Evolutionary conservation across 768 basidiomycete species (phyloP).

Genomic region (Pulveroboletus sp.): DNA sequence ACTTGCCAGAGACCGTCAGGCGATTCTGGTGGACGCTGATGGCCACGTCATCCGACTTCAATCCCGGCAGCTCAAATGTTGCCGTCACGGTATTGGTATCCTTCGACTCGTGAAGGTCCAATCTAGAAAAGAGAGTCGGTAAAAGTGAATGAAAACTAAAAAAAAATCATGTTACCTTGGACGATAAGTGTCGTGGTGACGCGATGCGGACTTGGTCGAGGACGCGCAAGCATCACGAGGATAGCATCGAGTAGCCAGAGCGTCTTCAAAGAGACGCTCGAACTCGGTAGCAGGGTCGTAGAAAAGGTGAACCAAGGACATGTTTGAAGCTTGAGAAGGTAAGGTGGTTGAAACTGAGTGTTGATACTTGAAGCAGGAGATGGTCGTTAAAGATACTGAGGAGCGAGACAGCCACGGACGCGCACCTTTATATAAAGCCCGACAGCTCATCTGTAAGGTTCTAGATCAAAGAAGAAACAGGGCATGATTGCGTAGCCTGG

Average conservation of each 20-base stretch:
- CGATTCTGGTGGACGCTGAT: slow-evolving; percentile 45
- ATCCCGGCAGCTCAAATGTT: slow-evolving; percentile 52
- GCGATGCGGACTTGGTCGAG: neutral
- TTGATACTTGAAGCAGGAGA: no score
- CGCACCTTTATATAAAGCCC: slow-evolving; percentile 1
- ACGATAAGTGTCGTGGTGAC: neutral
- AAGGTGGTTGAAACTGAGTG: no score
- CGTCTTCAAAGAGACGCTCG: slow-evolving; percentile 8
- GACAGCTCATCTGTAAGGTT: neutral
- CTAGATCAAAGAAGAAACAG: neutral
- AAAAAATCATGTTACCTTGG: slow-evolving; percentile 21
- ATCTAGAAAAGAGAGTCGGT: slow-evolving; percentile 15
- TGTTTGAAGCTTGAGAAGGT: neutral
- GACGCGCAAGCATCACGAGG: neutral
- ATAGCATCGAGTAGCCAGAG: slow-evolving; percentile 21
- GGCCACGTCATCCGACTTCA: slow-evolving; percentile 44
- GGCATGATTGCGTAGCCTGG: no score
- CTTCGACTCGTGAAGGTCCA: slow-evolving; percentile 46
- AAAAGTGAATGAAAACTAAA: neutral
- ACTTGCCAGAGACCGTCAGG: slow-evolving; percentile 46
- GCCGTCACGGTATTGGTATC: slow-evolving; percentile 42
- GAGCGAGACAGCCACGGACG: neutral
- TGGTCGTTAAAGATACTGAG: neutral
- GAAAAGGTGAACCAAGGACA: slow-evolving; percentile 1
- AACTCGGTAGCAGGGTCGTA: slow-evolving; percentile 4